Base-by-base conservation (phyloP, 2,329 filamentous ascomycete genomes). In the Alternaria brassicae region DNA sequence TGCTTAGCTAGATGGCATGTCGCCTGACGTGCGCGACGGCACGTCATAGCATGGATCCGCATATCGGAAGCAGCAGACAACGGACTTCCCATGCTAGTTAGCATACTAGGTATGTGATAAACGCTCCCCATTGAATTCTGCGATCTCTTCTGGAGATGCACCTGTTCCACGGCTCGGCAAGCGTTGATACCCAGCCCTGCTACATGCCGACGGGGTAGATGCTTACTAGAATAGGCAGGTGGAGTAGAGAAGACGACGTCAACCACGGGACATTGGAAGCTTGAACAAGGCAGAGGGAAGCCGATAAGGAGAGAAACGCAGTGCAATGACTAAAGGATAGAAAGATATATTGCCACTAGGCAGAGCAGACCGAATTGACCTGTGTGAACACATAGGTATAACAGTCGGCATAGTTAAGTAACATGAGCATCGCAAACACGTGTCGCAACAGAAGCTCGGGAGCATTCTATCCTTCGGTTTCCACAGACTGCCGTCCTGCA, bases 31-130 rank as follows among this genome's bases (percentile, higher is more conserved):
- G 54, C 44, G 55, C 41, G 15, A 51, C 36, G 45, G 48, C n/a
- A 53, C 19, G 13, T 17, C 40, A 52, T 53, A 12, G 54, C 48
- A 58, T 52, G 30, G 36, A 57, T 34, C 53, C 47, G 61, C 54
- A 53, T 32, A 17, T 49, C 47, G 19, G 41, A 36, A 62, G 61
- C 28, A 49, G 48, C 30, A 27, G 45, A 58, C 48, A 63, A 23
- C 56, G 67, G 74, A 61, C 72, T 75, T 63, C 72, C 72, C 39
- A 50, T 69, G 58, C 19, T 2, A 66, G 72, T 68, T 75, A 75
- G 71, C 53, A 44, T 27, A n/a, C 36, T 44, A 23, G 40, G 52
- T 53, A 5, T 47, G 37, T 41, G 49, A 42, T 63, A 59, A 36
- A 37, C 44, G 54, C 55, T 55, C 61, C 61, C 56, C 60, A 21